A percentile compares a stretch with the other conserved stretches of the same genome.
Conservation (phyloP, 805 yeast species). For the Candida jianshihensis region DNA sequence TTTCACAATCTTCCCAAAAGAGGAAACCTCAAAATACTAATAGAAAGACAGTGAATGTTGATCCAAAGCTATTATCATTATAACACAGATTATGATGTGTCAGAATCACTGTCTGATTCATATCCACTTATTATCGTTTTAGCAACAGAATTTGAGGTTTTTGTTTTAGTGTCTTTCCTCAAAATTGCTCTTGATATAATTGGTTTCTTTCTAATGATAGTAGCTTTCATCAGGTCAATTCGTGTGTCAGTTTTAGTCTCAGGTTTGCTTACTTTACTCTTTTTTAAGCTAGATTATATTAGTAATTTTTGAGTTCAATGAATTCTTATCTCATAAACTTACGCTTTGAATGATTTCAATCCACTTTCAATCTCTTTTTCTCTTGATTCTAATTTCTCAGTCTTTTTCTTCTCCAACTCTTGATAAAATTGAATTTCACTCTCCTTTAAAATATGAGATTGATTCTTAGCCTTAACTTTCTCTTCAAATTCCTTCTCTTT, state of each 20-base stretch:
- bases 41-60: too few relatives aligned
- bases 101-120: neutral
- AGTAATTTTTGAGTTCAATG: slow-evolving; percentile 2
- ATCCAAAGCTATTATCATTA: too few relatives aligned
- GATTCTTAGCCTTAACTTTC: slow-evolving; percentile 17
- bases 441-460: slow-evolving; percentile 13
- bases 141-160: too few relatives aligned
- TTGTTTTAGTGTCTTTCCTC: too few relatives aligned
- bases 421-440: slow-evolving; percentile 16
- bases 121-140: too few relatives aligned
- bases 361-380: slow-evolving; percentile 17
- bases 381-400: slow-evolving; percentile 5
- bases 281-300: slow-evolving; percentile 5
- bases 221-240: neutral
- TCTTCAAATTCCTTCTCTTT: slow-evolving; percentile 20
- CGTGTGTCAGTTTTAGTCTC: too few relatives aligned
- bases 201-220: neutral
- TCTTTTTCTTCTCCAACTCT: slow-evolving; percentile 6
- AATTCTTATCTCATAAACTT: slow-evolving; percentile 2
- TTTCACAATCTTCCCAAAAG: neutral
- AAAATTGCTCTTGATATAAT: neutral
- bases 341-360: slow-evolving; percentile 14
- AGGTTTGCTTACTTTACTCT: slow-evolving; percentile 1
- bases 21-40: too few relatives aligned
- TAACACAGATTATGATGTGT: too few relatives aligned